Base-by-base conservation (phyloP, 371 early-diverging fungal species). In the Haplosporangium sp. region DNA sequence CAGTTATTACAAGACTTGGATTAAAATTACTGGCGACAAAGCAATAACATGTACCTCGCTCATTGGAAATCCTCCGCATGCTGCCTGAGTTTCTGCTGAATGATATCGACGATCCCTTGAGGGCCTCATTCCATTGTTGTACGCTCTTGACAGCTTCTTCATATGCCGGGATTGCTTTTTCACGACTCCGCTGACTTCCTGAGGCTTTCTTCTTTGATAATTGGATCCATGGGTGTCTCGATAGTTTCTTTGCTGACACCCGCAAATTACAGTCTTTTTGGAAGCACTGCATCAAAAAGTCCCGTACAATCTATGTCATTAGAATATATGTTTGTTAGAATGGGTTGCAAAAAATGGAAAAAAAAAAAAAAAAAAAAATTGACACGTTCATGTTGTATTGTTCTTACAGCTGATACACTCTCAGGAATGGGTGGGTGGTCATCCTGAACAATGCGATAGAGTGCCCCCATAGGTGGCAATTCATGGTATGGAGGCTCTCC, bases 391-490 rank as follows among this genome's bases (percentile, higher is more conserved):
- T 5, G 6, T 16, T 14, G 9, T 50, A 6, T 29, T 29, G 6
- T 57, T 7, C 60, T 73, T 86, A 88, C 89, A 16, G 83, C 81
- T n/a, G 96, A 95, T 2, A 95, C 91, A 36, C 85, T 86, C 14
- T 92, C 91, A 5, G 96, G 96, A 18, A 97, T 82, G 8, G 96
- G 96, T 29, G 96, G 94, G 57, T 87, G 87, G 16, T 91, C 91
- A 75, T 95, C 97, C 80, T 96, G 94, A 5, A 97, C 97, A 56
- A 97, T 96, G 55, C 90, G 90, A 81, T 94, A 97, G 71, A 97
- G 87, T 40, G 95, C 95, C 2, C 95, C 88, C 95, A 95, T 95
- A 45, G 93, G 89, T 59, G 90, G 85, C 52, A 95, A 59, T 36
- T 90, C 89, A 12, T 86, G 83, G 82, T 95, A 97, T 12, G 96